Evolutionary conservation across 2,329 filamentous ascomycete species (phyloP), one percentile per base, ranked within the genome.

Genomic region (Dothistroma pini): DNA sequence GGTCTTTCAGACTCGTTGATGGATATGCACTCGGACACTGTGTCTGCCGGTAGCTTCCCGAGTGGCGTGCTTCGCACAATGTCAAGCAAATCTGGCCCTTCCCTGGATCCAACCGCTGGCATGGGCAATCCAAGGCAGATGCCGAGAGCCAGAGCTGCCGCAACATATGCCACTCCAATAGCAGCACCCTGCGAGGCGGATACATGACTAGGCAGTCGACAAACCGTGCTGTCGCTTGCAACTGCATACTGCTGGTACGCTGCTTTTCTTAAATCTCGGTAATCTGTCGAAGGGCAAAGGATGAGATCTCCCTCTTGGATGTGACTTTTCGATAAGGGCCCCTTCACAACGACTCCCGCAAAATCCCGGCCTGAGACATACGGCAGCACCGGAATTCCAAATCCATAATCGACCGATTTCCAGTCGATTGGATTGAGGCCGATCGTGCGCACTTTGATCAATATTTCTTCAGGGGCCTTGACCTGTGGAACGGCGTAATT

Each of bases 211-310:
- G 77, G 77, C 21, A 79, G 70, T 7, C 69, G 73, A n/a, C 73
- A 68, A n/a, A 78, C 76, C 6, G 76, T 79, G 57, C 78, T 76
- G 35, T 72, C 66, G 6, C 76, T 76, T 1, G 77, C 76, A n/a
- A 75, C 73, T 16, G 78, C 75, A 56, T 70, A 75, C 47, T 79
- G 69, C 65, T 79, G 77, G 62, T 78, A 79, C 62, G 76, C 78
- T 29, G 76, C 77, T 35, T 77, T 76, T 50, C 77, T 70, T 6
- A 73, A 63, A 56, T 79, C 77, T 50, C 74, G 70, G 63, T 79
- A 79, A 64, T 79, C 78, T 54, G 75, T 78, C 58, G 75, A 77
- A 35, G 71, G 76, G 75, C 72, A 65, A 19, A 65, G 59, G 11
- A 56, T 61, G 21, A 57, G 47, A 50, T 67, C 65, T 14, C 63